These are phyloP conservation scores for Boletus sp. DNA, from an alignment of 768 basidiomycete genomes.

Conservation along the genomic window DNA sequence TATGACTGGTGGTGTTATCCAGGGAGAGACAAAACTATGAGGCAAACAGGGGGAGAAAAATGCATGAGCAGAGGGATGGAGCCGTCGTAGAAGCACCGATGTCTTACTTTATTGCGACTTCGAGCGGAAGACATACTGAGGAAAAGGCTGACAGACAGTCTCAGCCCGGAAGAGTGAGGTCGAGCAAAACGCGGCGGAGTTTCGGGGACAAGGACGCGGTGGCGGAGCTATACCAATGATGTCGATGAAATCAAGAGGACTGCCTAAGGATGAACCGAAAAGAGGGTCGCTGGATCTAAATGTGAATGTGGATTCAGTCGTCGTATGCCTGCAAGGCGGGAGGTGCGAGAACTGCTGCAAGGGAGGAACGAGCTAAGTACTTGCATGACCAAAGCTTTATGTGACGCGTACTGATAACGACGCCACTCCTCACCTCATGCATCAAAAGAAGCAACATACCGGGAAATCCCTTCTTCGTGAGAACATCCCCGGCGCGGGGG, in stretches of 20 bases:
- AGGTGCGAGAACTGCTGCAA: conserved; percentile 9
- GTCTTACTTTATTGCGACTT: conserved; percentile 24
- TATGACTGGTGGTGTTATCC: conserved; percentile 12
- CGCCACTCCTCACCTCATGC: conserved; percentile 15
- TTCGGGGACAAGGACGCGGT: not conserved
- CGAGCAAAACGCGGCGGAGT: not conserved
- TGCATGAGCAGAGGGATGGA: not conserved
- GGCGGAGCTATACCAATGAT: not conserved
- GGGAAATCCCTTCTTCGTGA: conserved; percentile 23
- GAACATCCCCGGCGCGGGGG: conserved; percentile 6
- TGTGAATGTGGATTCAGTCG: conserved; percentile 11
- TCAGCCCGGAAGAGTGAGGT: not conserved
- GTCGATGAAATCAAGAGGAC: not conserved
- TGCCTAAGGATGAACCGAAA: not conserved
- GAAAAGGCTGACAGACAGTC: not conserved
- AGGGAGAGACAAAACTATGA: conserved; percentile 24
- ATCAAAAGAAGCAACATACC: conserved; percentile 26
- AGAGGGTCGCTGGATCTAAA: not conserved
- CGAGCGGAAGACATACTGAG: conserved; percentile 14
- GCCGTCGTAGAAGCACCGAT: not conserved
- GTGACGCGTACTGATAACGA: conserved; percentile 9
- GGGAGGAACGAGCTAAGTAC: not conserved
- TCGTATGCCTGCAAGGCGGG: conserved; percentile 23
- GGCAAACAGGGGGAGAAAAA: not conserved
- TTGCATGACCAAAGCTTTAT: conserved; percentile 22